Percentiles rank a stretch among this genome's conserved stretches.
These are phyloP conservation scores for Vigna unguiculata DNA, from an alignment of 306 rosid species.

Conservation along the genomic window DNA sequence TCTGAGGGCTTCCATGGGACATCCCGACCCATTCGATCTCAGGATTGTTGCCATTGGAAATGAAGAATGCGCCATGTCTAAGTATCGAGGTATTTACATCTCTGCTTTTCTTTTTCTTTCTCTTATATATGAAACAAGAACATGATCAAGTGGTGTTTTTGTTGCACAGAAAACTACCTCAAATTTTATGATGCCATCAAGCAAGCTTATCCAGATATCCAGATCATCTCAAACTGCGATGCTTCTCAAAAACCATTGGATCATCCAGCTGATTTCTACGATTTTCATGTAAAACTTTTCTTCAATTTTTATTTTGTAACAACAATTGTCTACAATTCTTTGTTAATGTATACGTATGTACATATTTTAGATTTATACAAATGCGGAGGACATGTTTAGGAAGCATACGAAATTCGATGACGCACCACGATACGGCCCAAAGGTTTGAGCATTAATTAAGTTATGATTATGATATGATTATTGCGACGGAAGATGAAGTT, in stretches of 20 bases:
- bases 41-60: slow-evolving; percentile 79
- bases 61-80: slow-evolving; percentile 69
- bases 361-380: background rate
- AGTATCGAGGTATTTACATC: slow-evolving; percentile 59
- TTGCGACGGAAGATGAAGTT: too few relatives aligned
- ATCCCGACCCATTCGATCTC: slow-evolving; percentile 76
- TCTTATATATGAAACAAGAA: background rate
- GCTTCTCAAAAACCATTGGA: background rate
- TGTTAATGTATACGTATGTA: too few relatives aligned
- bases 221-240: background rate
- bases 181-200: background rate
- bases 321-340: too few relatives aligned
- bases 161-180: slow-evolving; percentile 66
- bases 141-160: too few relatives aligned
- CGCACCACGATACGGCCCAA: background rate
- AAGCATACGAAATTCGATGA: background rate
- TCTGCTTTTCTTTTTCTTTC: background rate
- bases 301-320: background rate
- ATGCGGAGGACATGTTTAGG: background rate
- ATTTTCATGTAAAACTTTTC: background rate
- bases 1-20: slow-evolving; percentile 82
- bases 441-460: background rate
- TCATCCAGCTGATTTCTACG: background rate
- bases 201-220: background rate
- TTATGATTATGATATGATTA: too few relatives aligned